A percentile compares a stretch with the other conserved stretches of the same genome.
Conservation (phyloP, 257 asterid genomes). For the Leptodermis oblonga region DNA sequence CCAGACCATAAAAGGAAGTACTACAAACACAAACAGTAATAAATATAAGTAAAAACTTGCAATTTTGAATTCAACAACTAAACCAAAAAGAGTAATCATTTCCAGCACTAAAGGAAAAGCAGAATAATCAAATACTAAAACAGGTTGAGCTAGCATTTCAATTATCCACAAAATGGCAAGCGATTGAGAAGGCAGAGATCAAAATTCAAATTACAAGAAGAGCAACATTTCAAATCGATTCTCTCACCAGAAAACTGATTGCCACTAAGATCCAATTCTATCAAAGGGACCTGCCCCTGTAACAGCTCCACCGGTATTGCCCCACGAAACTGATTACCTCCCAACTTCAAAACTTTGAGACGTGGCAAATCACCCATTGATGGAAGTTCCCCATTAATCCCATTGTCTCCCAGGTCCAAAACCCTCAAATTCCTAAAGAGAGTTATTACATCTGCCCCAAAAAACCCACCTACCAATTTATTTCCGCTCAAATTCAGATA, state of each 20-base stretch:
- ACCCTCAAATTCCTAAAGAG: slow-evolving; percentile 60
- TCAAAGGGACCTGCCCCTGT: slow-evolving; percentile 58
- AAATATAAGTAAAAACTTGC: not conserved
- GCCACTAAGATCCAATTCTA: slow-evolving; percentile 71
- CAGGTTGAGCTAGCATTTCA: not conserved
- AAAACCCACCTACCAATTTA: slow-evolving; percentile 51
- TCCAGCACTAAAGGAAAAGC: not conserved
- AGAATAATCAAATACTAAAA: not conserved
- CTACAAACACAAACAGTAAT: not conserved
- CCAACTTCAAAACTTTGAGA: slow-evolving; percentile 56
- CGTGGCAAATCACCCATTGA: slow-evolving; percentile 46
- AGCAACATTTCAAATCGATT: not conserved
- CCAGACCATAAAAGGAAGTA: slow-evolving; percentile 2
- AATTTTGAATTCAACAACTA: not conserved
- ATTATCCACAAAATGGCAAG: not conserved
- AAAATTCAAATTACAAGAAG: not conserved
- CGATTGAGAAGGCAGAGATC: not conserved
- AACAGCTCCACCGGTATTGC: slow-evolving; percentile 54
- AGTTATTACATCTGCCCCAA: slow-evolving; percentile 40
- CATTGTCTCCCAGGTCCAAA: slow-evolving; percentile 65
- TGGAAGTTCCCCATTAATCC: slow-evolving; percentile 59
- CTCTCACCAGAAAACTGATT: slow-evolving; percentile 74
- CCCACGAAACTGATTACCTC: slow-evolving; percentile 61
- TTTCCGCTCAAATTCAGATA: slow-evolving; percentile 63
- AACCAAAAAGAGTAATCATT: not conserved